These are phyloP conservation scores for Cyclotella distinguenda DNA, from an alignment of 108 stramenopile genomes.

Conservation along the genomic window DNA sequence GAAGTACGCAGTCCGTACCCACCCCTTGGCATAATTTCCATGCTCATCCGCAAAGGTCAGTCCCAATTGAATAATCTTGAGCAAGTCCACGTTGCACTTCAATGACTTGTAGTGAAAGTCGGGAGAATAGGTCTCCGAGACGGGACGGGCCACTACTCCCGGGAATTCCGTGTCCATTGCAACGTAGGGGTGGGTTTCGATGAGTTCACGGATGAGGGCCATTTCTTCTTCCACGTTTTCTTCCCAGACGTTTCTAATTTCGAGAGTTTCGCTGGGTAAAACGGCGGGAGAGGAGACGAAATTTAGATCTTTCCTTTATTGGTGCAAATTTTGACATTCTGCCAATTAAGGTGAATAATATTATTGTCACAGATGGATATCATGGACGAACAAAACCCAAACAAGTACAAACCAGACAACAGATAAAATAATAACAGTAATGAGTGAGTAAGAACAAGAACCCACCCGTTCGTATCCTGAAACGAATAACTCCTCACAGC, in stretches of 20 bases:
- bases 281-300: neutral
- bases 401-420: neutral
- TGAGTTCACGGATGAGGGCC: conserved; percentile 88
- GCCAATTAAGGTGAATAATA: neutral
- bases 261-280: conserved; percentile 63
- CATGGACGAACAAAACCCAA: neutral
- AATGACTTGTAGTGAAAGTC: conserved; percentile 98
- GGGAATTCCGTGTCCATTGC: conserved; percentile 99
- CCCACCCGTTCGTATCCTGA: conserved; percentile 31
- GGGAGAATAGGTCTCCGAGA: conserved; percentile 85
- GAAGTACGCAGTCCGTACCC: neutral
- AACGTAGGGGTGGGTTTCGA: conserved; percentile 94
- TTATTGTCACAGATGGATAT: neutral
- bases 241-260: conserved; percentile 93
- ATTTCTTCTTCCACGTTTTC: conserved; percentile 94
- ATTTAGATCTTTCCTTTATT: neutral
- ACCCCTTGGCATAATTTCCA: conserved; percentile 86
- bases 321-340: neutral
- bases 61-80: conserved; percentile 98
- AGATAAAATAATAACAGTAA: neutral
- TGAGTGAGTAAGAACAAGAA: neutral
- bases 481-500: conserved; percentile 32
- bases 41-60: conserved; percentile 91
- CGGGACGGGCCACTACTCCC: conserved; percentile 98
- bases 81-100: conserved; percentile 97